Base-by-base conservation (phyloP, 345 rosid genomes). In the Eucalyptus erythrocorys region DNA sequence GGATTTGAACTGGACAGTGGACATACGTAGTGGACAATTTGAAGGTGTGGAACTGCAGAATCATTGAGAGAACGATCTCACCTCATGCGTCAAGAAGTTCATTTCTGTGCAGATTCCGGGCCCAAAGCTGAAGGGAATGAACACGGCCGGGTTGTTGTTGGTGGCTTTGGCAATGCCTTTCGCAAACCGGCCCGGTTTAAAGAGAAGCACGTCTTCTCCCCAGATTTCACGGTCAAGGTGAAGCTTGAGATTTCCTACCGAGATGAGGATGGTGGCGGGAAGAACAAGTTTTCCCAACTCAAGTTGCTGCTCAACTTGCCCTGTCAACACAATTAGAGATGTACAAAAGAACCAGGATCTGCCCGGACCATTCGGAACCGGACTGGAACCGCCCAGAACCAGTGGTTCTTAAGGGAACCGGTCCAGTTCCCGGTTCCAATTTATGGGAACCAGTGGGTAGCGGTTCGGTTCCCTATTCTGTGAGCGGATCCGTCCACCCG, bases 121-220 rank as follows among this genome's bases (percentile, higher is more conserved):
- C 85, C 94, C 94, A 53, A 90, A 48, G 19, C 93, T 80, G 7
- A 92, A 94, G 5, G 95, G 93, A 21, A 91, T 10, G 88, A 88
- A 92, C 15, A 66, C 87, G 6, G 87, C 85, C 0, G 82, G 27
- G 14, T 91, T 91, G n/a, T 86, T 87, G 43, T 89, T 90, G 37
- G 93, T 92, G 80, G 93, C 93, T 82, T 91, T 91, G 49, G 91
- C 91, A 4, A 92, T 87, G 8, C 92, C 90, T 43, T 84, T 88
- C 1, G 89, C 82, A 24, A 92, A 90, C 48, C 92, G 85, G n/a
- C 89, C 89, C 1, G 90, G 93, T 51, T 89, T 92, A 92, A 92
- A 92, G 15, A 87, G 88, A 48, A 88, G 81, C 57, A 87, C 90
- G 42, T 93, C 92, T 50, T 93, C 90, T 79, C 93, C 93, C 93